Conservation (phyloP, 164 flowering plant species). For the Magnolia sinica region DNA sequence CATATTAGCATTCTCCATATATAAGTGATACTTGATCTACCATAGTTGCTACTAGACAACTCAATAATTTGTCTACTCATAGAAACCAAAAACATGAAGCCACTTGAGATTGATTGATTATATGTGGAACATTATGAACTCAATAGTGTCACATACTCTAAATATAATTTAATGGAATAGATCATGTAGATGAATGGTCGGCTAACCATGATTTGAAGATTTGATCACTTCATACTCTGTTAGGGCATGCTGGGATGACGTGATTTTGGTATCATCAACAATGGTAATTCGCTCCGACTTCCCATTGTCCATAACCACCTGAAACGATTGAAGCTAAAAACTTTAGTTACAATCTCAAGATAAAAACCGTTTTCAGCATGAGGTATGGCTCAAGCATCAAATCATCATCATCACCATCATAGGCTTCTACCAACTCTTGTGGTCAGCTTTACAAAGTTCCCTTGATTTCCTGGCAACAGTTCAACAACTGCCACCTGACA, state of each 20-base stretch:
- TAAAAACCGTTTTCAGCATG: neutral
- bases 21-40: neutral
- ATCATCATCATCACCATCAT: too few relatives aligned
- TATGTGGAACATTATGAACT: neutral
- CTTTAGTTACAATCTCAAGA: neutral
- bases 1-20: neutral
- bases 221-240: conserved; percentile 70
- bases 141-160: neutral
- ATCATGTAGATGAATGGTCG: neutral
- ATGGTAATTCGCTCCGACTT: conserved; percentile 76
- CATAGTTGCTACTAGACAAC: too few relatives aligned
- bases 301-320: conserved; percentile 82
- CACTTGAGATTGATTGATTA: neutral
- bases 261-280: conserved; percentile 24
- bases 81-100: neutral
- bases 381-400: too few relatives aligned
- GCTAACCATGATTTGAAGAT: conserved; percentile 51
- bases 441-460: too few relatives aligned
- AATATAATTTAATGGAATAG: too few relatives aligned
- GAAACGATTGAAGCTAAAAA: conserved; percentile 9
- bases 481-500: too few relatives aligned
- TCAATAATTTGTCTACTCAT: too few relatives aligned
- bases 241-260: conserved; percentile 68
- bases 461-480: too few relatives aligned
- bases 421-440: too few relatives aligned